Conservation (phyloP, 202 grass and related monocot genomes). For the Miscanthus sacchariflorus region DNA sequence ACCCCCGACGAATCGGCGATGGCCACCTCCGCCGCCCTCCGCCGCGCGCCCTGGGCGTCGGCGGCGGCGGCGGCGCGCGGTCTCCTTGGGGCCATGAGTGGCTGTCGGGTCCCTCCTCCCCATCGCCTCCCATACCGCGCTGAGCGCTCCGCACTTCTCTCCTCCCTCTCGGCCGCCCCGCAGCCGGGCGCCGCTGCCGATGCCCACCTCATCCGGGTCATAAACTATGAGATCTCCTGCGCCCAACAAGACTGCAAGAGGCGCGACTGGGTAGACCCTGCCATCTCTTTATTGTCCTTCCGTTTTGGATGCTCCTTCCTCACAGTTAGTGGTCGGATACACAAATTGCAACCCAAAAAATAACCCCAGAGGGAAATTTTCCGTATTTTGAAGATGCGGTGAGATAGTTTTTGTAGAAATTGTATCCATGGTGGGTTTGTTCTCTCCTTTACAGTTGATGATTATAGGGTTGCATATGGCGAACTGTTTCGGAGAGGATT, state of each 20-base stretch:
- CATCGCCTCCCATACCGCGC: not conserved
- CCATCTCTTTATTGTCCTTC: not conserved
- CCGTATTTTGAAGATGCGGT: not conserved
- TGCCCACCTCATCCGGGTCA: conserved; percentile 53
- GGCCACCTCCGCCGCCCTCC: conserved; percentile 29
- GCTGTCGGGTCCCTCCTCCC: not conserved
- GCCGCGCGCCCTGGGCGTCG: conserved; percentile 11
- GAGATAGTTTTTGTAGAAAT: not conserved
- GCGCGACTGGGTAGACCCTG: conserved; percentile 39
- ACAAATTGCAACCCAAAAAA: not conserved
- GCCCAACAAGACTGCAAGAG: conserved; percentile 59
- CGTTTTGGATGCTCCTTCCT: not conserved
- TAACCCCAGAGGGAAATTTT: not conserved
- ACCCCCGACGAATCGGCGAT: conserved; percentile 24
- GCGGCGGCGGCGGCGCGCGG: conserved; percentile 20
- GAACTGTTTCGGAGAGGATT: not conserved
- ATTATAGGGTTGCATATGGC: not conserved
- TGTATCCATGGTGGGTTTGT: not conserved
- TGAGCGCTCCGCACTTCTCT: conserved; percentile 10
- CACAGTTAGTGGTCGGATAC: not conserved
- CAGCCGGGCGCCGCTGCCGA: conserved; percentile 45
- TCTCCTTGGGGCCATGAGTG: conserved; percentile 17
- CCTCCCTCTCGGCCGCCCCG: not conserved
- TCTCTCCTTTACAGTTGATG: not conserved
- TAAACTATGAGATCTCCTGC: conserved; percentile 60